These are phyloP conservation scores for Wickerhamiella azyma DNA, from an alignment of 805 yeast species.

Conservation along the genomic window DNA sequence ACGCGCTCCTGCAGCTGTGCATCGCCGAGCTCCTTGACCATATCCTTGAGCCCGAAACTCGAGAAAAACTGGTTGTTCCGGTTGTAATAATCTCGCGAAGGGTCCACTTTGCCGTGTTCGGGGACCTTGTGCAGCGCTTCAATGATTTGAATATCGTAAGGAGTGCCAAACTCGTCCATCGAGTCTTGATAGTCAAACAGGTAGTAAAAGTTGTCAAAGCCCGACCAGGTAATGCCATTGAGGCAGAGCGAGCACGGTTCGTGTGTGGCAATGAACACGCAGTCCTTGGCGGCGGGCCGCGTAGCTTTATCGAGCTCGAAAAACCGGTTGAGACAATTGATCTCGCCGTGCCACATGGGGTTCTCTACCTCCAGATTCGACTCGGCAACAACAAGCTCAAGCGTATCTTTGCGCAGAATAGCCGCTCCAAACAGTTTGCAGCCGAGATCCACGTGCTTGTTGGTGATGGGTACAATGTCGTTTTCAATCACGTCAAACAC, in stretches of 20 bases:
- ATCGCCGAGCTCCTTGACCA: constrained; percentile 7
- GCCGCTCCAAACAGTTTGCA: constrained; percentile 18
- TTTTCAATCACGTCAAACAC: constrained; percentile 17
- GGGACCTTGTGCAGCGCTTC: constrained; percentile 13
- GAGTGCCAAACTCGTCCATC: constrained; percentile 11
- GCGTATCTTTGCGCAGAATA: constrained; percentile 14
- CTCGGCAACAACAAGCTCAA: constrained; percentile 14
- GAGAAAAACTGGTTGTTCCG: constrained; percentile 13
- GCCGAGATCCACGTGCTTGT: constrained; percentile 11
- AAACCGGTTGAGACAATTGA: constrained; percentile 13
- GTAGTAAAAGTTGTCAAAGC: constrained; percentile 18
- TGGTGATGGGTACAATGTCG: constrained; percentile 14
- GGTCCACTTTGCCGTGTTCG: constrained; percentile 7
- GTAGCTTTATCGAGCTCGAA: constrained; percentile 9
- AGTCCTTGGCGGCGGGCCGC: constrained; percentile 14
- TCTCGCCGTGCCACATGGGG: constrained; percentile 19
- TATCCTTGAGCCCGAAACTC: constrained; percentile 10
- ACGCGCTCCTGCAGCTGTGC: constrained; percentile 8
- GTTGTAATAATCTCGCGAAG: constrained; percentile 13
- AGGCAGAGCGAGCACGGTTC: constrained; percentile 20
- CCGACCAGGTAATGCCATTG: constrained; percentile 18
- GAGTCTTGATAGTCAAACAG: constrained; percentile 17
- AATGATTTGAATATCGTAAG: constrained; percentile 16
- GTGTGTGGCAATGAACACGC: constrained; percentile 17
- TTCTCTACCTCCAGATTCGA: constrained; percentile 14